Evolutionary conservation across 495 filamentous ascomycete species (phyloP), one percentile per base, ranked within the genome.

Genomic region (Penicillium diatomitis): DNA sequence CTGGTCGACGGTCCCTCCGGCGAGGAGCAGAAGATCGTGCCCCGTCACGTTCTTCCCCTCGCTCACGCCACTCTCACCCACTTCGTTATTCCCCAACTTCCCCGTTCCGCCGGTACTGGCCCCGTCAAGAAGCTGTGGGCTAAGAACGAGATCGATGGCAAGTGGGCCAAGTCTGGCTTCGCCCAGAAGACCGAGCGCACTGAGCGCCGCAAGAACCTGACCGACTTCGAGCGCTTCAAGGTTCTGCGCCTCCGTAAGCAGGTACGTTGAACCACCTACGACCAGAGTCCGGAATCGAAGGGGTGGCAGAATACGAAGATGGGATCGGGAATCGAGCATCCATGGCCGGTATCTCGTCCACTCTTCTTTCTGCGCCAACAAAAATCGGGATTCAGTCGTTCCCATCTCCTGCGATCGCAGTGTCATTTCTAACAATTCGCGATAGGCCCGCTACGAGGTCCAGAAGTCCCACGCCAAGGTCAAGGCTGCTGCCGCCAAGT

Each of bases 171-270:
- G 73, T 87, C 78, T 76, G 76, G 77, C 67, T 94, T 84, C 81
- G 89, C 91, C 57, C 89, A 97, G 88, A 87, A 84, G 77, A 81
- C 85, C 66, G 80, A 80, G 55, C 78, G 83, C 71, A 76, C 77
- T 58, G 80, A 88, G 76, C 88, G 88, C 78, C 84, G 94, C 76
- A 84, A 81, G 73, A 82, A 83, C 60, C 78, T 99, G 53, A 91
- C 80, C 76, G 94, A 99, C 79, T 97, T 99, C 69, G 94, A 99
- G 80, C 84, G 92, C 65, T 99, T 97, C 87, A 96, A 97, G 84
- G 90, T 97, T 58, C 79, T 97, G 80, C 79, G 88, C 69, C 77
- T 96, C 75, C 89, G 85, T 82, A 97, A 97, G 84, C 90, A 96
- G 86, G 81, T 85, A 74, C 53, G 81, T 75, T 44, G 42, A 33